Base-by-base conservation (phyloP, 1,284 basidiomycete species). In the Anthracocystis walkeri region DNA sequence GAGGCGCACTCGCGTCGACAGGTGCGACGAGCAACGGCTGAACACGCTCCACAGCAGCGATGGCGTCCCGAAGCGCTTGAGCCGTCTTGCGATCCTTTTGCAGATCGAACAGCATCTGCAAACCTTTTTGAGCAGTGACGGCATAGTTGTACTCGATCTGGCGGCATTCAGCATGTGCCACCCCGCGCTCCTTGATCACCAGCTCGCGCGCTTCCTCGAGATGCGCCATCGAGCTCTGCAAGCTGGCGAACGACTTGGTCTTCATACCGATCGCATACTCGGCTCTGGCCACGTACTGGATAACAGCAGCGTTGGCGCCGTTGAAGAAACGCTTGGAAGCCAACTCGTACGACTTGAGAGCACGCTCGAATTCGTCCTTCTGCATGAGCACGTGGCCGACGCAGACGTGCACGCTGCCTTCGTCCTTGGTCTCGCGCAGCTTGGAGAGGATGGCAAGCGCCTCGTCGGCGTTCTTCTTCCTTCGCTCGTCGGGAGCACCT, bases 331-430 rank as follows among this genome's bases (percentile, higher is more conserved):
- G 72, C 27, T 67, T 65, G 11, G 76, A 66, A 10, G 83, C 83
- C 8, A 82, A 65, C 59, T 84, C 82, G 66, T 83, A 84, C 57
- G 76, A 75, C 70, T 82, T 79, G 58, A 74, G 64, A 7, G 82
- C 80, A 12, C 82, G 75, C 46, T 84, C 81, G 46, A 68, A 81
- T 54, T 84, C 83, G 27, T 80, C 80, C 61, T 79, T 77, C 60
- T 75, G 66, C 81, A 83, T 83, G n/a, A 82, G 77, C 31, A 80
- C 80, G 58, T 85, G 83, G 27, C 83, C 83, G 50, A 80, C 75
- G 64, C 82, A 83, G n/a, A 85, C 73, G 53, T 82, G 78, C 23
- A 85, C 82, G 68, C 82, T 83, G 20, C 74, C 79, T 44, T 83
- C 82, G 52, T 83, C 77, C 21, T 80, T 76, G 31, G 82, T 77